A percentile compares a stretch with the other conserved stretches of the same genome.
These are phyloP conservation scores for Termitomyces sp. DNA, from an alignment of 768 basidiomycete species.

Conservation along the genomic window DNA sequence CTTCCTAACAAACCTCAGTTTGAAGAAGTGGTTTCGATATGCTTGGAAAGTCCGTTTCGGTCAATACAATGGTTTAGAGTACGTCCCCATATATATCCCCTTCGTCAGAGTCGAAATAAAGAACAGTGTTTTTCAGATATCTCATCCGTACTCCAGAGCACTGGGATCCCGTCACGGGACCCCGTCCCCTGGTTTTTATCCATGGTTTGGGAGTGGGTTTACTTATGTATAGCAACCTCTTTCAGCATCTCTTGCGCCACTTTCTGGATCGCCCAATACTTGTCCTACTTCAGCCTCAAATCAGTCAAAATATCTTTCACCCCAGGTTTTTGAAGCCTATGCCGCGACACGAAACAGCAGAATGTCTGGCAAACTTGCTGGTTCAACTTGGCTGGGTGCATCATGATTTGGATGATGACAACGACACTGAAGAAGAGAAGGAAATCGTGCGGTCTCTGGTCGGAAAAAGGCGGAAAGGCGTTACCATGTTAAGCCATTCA, in stretches of 20 bases:
- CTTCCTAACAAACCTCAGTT: slow-evolving; percentile 37
- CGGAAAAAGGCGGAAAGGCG: slow-evolving; percentile 36
- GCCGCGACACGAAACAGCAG: slow-evolving; percentile 52
- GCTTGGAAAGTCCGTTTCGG: slow-evolving; percentile 37
- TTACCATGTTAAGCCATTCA: slow-evolving; percentile 83
- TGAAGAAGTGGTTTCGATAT: slow-evolving; percentile 39
- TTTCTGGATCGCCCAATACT: slow-evolving; percentile 70
- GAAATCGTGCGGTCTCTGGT: slow-evolving; percentile 15
- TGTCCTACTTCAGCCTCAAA: slow-evolving; percentile 74
- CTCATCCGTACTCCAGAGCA: slow-evolving; percentile 61
- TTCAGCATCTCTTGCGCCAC: slow-evolving; percentile 49
- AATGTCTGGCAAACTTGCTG: slow-evolving; percentile 51
- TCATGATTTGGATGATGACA: slow-evolving; percentile 14
- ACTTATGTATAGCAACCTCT: slow-evolving; percentile 58
- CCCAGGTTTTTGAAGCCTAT: slow-evolving; percentile 66
- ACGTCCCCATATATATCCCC: slow-evolving; percentile 17
- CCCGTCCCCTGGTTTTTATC: slow-evolving; percentile 73
- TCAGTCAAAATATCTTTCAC: slow-evolving; percentile 84
- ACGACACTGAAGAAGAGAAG: slow-evolving; percentile 22
- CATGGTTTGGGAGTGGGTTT: slow-evolving; percentile 89
- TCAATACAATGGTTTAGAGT: slow-evolving; percentile 66
- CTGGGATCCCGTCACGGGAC: slow-evolving; percentile 55
- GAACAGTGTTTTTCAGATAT: slow-evolving; percentile 41
- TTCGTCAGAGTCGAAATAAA: not conserved
- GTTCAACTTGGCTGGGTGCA: slow-evolving; percentile 60